Evolutionary conservation across 352 stramenopile species (phyloP).

Genomic region (Peronospora farinosa): DNA sequence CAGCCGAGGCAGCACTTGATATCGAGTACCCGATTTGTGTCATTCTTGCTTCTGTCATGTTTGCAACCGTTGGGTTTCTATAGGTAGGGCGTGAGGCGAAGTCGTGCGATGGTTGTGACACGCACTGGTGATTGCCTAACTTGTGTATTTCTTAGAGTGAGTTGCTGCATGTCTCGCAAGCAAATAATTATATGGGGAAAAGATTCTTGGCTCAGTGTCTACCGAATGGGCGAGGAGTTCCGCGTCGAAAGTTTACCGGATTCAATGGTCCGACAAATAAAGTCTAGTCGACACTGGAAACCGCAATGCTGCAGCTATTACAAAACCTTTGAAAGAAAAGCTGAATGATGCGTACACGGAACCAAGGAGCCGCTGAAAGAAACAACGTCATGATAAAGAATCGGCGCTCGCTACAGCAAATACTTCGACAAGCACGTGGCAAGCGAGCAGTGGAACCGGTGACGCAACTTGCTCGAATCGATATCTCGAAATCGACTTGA

Average conservation of each 20-base stretch:
- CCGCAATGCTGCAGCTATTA: no score
- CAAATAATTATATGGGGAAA: conserved; percentile 23
- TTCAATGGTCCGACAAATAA: conserved; percentile 7
- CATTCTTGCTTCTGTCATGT: conserved; percentile 1
- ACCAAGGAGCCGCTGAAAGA: conserved; percentile 29
- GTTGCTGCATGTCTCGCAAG: conserved; percentile 17
- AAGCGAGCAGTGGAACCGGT: not conserved
- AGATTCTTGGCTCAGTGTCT: conserved; percentile 4
- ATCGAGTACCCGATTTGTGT: conserved; percentile 15
- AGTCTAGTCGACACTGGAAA: no score
- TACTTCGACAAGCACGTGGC: conserved; percentile 7
- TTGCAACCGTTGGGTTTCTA: conserved; percentile 16
- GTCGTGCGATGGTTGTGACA: not conserved
- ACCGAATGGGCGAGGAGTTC: conserved; percentile 13
- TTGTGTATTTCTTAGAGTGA: no score
- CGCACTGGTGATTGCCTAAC: no score
- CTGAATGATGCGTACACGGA: conserved; percentile 40
- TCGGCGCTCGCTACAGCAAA: conserved; percentile 9
- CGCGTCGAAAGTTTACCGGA: conserved; percentile 4
- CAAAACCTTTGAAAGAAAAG: conserved; percentile 50
- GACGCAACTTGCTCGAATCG: not conserved
- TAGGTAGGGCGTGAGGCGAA: conserved; percentile 12
- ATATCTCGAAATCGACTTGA: conserved; percentile 1
- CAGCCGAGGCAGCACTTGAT: conserved; percentile 17
- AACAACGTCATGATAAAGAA: conserved; percentile 16